Evolutionary conservation across 495 filamentous ascomycete species (phyloP).

Genomic region (Lophiostoma macrostomum): DNA sequence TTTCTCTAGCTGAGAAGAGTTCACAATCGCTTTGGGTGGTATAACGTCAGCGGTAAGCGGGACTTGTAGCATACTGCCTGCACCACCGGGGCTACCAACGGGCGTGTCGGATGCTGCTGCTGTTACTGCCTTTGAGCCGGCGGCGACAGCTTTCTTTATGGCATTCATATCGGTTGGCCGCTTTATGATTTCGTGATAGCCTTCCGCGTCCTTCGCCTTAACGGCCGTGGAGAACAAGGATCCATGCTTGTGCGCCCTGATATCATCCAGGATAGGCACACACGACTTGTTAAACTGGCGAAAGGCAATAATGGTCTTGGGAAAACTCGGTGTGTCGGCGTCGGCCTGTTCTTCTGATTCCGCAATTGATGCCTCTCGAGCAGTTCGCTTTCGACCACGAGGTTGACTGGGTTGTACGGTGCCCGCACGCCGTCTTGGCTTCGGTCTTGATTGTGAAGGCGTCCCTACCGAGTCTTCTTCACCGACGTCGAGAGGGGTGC

Average conservation of each 20-base stretch:
- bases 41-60: slow-evolving; percentile 70
- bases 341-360: slow-evolving; percentile 13
- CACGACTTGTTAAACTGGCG: slow-evolving; percentile 76
- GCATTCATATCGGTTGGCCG: slow-evolving; percentile 86
- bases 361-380: slow-evolving; percentile 46
- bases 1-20: slow-evolving; percentile 89
- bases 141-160: slow-evolving; percentile 72
- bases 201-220: slow-evolving; percentile 78
- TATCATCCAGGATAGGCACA: slow-evolving; percentile 77
- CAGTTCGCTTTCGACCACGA: slow-evolving; percentile 46
- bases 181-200: slow-evolving; percentile 82
- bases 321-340: slow-evolving; percentile 9
- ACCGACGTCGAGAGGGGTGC: slow-evolving; percentile 51
- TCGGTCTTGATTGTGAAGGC: slow-evolving; percentile 23
- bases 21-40: slow-evolving; percentile 88
- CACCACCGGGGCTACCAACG: slow-evolving; percentile 47
- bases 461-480: slow-evolving; percentile 32
- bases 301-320: slow-evolving; percentile 32
- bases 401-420: slow-evolving; percentile 30
- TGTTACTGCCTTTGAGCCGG: slow-evolving; percentile 72
- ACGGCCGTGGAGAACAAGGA: slow-evolving; percentile 83
- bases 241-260: slow-evolving; percentile 79
- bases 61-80: slow-evolving; percentile 56
- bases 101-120: slow-evolving; percentile 40
- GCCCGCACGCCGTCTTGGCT: slow-evolving; percentile 36